Evolutionary conservation across 257 asterid genomes (phyloP), one percentile per base, ranked within the genome.

Genomic region (Plantago major): DNA sequence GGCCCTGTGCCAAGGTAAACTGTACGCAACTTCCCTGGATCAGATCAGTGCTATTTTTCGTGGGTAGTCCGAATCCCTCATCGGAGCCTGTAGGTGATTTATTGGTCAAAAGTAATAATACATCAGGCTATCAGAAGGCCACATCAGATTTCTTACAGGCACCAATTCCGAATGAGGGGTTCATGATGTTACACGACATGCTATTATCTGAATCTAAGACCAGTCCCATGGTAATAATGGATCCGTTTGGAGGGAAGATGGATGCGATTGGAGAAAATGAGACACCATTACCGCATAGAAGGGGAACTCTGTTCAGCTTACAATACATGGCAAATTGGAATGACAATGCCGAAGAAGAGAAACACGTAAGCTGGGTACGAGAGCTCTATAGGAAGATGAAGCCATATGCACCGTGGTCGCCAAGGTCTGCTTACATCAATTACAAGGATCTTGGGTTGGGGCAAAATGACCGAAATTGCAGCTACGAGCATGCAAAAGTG

Each of bases 281-380:
- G 26, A 59, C 56, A 16, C 81, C 71, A 13, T 76, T 68, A 6
- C 73, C 78, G 3, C 78, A 76, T 17, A 78, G n/a, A 62, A 76
- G 65, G 55, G 81, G 71, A 1, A 76, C 61, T 12, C 49, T 72
- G 52, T 73, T 57, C 64, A 58, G 38, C 40, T 6, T 73, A 11
- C 78, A 73, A 33, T 68, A 73, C 49, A 9, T 68, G 15, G 63
- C 55, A 9, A 37, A 50, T 9, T 76, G 81, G 81, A 58, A 59
- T 16, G 40, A 37, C 5, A 53, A 66, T 7, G 60, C 6, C 0
- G 69, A 71, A 51, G 58, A 68, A 9, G 54, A 22, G 3, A 58
- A 49, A 37, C 72, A 71, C 54, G 17, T 71, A 2, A n/a, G 14
- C 55, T 76, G 81, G 81, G 55, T 64, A 12, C 38, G 63, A 15